Evolutionary conservation across 176 grass and related monocot species (phyloP), one percentile per base, ranked within the genome.

Genomic region (Phoenix roebelenii): DNA sequence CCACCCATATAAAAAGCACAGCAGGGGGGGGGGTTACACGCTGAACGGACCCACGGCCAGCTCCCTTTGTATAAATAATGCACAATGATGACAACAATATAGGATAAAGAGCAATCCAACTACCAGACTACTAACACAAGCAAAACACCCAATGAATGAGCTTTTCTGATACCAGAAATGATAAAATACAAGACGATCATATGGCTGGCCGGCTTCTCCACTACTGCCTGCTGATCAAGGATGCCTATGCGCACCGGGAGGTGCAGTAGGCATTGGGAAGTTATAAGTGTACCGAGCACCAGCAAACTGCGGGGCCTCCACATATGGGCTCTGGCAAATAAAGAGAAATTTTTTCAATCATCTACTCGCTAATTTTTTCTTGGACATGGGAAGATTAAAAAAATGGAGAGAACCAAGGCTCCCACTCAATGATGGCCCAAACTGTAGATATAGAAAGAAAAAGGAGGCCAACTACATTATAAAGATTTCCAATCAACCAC

Each of bases 251-350:
- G 81, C 87, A 16, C 87, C 93, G 5, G 93, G 93, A 52, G 93
- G 93, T 64, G 93, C 79, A 4, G 81, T 83, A 35, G 93, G 93
- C 82, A 92, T 98, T 6, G 93, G 93, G 15, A 98, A 89, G 71
- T 79, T 74, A 30, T 73, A 78, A 0, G 75, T 56, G 55, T 32
- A 95, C 24, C 75, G 59, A 72, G 76, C 29, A 83, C 76, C 87
- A 0, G 59, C 77, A 29, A 92, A 85, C 63, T 59, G 84, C 55
- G 93, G 93, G 2, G 87, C 84, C 76, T 98, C 84, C 70, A 98
- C 93, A 60, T 98, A 98, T 25, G 93, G 93, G 65, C 87, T 98
- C 93, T 98, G 51, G 58, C 51, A 83, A 24, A 77, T 53, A 23
- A 76, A 57, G 52, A 48, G 18, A 51, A 62, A 24, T 51, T 65